Conservation (phyloP, 179 eudicot species). For the Nepenthes alata region DNA sequence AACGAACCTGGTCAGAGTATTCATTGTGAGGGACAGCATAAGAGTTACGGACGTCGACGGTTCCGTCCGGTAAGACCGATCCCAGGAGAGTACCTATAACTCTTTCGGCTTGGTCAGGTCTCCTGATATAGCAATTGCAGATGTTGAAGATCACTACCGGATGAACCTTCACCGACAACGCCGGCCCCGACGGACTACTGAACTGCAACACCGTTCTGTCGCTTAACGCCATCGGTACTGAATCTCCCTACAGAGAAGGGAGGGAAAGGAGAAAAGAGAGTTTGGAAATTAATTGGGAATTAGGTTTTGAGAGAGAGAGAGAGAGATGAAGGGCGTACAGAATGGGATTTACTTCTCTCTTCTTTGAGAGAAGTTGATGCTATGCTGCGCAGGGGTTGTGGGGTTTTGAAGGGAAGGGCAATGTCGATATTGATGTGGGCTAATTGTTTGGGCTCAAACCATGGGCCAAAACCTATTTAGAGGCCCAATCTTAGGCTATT, state of each 20-base stretch:
- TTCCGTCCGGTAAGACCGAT: conserved; percentile 67
- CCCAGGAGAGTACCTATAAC: conserved; percentile 91
- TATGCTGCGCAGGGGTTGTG: no score
- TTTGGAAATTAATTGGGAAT: no score
- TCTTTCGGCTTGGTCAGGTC: conserved; percentile 90
- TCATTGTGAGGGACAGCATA: conserved; percentile 91
- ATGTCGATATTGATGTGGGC: no score
- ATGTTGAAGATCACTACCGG: conserved; percentile 85
- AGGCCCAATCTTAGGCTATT: no score
- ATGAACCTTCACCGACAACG: conserved; percentile 56
- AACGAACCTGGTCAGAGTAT: conserved; percentile 69
- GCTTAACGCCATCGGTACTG: not conserved
- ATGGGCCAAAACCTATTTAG: no score
- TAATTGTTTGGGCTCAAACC: no score
- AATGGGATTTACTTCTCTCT: no score
- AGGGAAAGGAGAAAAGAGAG: not conserved
- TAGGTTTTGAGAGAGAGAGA: no score
- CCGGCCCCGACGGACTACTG: conserved; percentile 7
- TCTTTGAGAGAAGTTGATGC: no score
- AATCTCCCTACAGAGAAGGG: not conserved
- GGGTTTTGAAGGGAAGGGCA: no score
- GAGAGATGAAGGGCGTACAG: no score
- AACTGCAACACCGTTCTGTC: conserved; percentile 2
- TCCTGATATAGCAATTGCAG: conserved; percentile 73
- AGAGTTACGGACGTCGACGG: conserved; percentile 76